Conservation (phyloP, 2,329 filamentous ascomycete genomes). For the Alternaria sp. region DNA sequence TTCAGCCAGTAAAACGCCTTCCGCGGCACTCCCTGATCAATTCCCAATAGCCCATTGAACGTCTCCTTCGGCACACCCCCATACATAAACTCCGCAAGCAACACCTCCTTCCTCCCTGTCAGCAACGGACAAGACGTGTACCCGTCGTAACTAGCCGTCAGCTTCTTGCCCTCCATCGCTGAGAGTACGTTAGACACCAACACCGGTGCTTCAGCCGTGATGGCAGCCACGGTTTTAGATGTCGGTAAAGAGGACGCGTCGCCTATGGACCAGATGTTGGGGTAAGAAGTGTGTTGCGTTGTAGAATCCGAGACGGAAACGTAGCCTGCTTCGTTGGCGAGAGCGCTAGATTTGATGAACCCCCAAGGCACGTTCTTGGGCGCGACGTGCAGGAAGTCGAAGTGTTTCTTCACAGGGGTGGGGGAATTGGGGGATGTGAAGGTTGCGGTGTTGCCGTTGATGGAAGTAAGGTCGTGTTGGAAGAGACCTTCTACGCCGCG, state of each 20-base stretch:
- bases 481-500: constrained; percentile 49
- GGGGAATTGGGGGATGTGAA: constrained; percentile 37
- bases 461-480: constrained; percentile 46
- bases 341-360: constrained; percentile 44
- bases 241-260: constrained; percentile 49
- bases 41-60: constrained; percentile 60
- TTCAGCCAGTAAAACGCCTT: constrained; percentile 68
- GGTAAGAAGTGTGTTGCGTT: constrained; percentile 47
- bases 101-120: constrained; percentile 65
- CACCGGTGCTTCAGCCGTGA: constrained; percentile 47
- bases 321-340: constrained; percentile 47
- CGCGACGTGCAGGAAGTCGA: constrained; percentile 48
- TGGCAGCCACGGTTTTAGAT: constrained; percentile 50
- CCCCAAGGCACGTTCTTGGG: constrained; percentile 49
- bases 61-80: constrained; percentile 69
- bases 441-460: constrained; percentile 47
- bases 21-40: constrained; percentile 64
- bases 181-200: constrained; percentile 46
- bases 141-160: constrained; percentile 41
- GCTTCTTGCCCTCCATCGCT: constrained; percentile 34
- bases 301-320: constrained; percentile 47
- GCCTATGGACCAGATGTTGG: constrained; percentile 49
- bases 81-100: constrained; percentile 71
- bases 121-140: constrained; percentile 50
- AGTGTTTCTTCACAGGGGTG: constrained; percentile 38